Conservation (phyloP, 1,284 basidiomycete genomes). For the Leccinum cinnamomeum region DNA sequence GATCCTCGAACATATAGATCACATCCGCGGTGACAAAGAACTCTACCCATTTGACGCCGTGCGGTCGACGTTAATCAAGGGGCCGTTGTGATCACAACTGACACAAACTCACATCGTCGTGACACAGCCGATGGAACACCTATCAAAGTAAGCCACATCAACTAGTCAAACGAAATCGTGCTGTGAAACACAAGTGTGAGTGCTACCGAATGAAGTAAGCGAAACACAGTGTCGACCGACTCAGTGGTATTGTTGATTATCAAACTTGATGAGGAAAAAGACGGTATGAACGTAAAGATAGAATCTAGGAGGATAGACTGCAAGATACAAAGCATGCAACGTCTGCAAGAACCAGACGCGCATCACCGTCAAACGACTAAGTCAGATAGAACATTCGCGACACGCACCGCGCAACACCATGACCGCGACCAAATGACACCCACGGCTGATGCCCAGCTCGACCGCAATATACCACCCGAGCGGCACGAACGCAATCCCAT, state of each 20-base stretch:
- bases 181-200: conserved; percentile 39
- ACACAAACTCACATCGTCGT: conserved; percentile 58
- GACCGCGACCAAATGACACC: conserved; percentile 89
- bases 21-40: conserved; percentile 94
- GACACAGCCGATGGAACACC: conserved; percentile 93
- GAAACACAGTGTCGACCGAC: conserved; percentile 32
- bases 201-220: neutral
- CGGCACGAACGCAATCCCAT: conserved; percentile 95
- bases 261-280: conserved; percentile 94
- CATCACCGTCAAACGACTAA: neutral
- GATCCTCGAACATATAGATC: conserved; percentile 98
- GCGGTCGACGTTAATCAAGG: neutral
- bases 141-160: conserved; percentile 91
- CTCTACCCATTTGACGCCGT: conserved; percentile 94
- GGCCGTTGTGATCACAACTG: neutral
- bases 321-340: conserved; percentile 94
- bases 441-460: conserved; percentile 93
- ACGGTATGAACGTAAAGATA: conserved; percentile 97
- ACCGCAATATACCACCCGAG: conserved; percentile 97
- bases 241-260: conserved; percentile 91
- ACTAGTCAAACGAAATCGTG: conserved; percentile 94
- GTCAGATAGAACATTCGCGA: conserved; percentile 10
- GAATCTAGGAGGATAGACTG: conserved; percentile 97
- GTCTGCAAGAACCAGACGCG: conserved; percentile 49
- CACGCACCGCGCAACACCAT: conserved; percentile 88